A percentile compares a stretch with the other conserved stretches of the same genome.
Conservation (phyloP, 139 green algal genomes). For the Volvox africanus region DNA sequence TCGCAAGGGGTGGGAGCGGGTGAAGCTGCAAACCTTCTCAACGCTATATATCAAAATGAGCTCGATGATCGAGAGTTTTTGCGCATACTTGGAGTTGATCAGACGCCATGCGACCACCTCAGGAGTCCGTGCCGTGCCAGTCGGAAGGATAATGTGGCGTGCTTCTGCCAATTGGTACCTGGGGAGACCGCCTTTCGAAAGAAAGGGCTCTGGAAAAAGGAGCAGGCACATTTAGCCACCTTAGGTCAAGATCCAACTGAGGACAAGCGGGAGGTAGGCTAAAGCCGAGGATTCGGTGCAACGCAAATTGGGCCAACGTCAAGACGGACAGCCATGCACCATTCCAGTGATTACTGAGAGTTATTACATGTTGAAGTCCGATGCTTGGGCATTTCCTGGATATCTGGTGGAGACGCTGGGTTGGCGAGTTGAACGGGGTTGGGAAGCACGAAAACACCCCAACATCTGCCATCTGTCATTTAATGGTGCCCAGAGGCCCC, state of each 20-base stretch:
- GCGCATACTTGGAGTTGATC: background rate
- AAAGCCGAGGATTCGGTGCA: background rate
- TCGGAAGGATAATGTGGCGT: conserved; percentile 77
- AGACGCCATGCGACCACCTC: background rate
- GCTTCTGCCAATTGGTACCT: conserved; percentile 79
- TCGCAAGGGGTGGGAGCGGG: background rate
- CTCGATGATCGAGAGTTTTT: conserved; percentile 3
- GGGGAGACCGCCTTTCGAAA: conserved; percentile 59
- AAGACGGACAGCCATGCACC: too few relatives aligned
- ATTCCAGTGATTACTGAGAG: too few relatives aligned
- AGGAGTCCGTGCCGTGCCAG: conserved; percentile 43
- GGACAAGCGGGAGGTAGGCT: conserved; percentile 42
- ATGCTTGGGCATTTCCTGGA: too few relatives aligned
- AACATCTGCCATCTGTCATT: too few relatives aligned
- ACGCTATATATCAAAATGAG: background rate
- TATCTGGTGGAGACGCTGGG: too few relatives aligned
- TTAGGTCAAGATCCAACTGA: conserved; percentile 66
- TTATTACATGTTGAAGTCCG: too few relatives aligned
- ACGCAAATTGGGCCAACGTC: background rate
- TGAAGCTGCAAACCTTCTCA: conserved; percentile 1
- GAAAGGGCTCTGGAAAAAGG: conserved; percentile 86
- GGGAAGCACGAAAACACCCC: too few relatives aligned
- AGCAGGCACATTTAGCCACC: conserved; percentile 44
- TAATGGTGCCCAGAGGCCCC: too few relatives aligned
- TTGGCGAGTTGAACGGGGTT: too few relatives aligned